A percentile compares a stretch with the other conserved stretches of the same genome.
These are phyloP conservation scores for Neoboletus brunneissimus DNA, from an alignment of 768 basidiomycete genomes.

Conservation along the genomic window DNA sequence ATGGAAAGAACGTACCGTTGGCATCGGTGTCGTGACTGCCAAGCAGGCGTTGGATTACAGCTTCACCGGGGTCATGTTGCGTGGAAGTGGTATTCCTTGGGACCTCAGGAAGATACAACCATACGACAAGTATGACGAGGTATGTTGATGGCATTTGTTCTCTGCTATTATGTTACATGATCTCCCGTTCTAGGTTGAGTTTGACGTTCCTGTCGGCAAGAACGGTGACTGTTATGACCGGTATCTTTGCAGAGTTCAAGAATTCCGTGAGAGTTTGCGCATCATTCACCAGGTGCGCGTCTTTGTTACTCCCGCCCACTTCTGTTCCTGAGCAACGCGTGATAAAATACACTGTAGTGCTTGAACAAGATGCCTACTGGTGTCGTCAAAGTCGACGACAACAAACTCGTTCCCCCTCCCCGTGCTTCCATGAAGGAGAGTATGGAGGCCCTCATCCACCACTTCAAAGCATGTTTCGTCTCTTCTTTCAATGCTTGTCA, in stretches of 20 bases:
- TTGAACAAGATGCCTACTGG: constrained; percentile 97
- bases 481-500: neutral
- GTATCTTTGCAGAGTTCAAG: constrained; percentile 95
- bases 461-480: constrained; percentile 73
- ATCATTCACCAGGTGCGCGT: constrained; percentile 73
- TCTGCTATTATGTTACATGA: neutral
- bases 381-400: constrained; percentile 91
- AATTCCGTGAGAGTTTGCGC: constrained; percentile 91
- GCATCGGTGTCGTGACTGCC: constrained; percentile 86
- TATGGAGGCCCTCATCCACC: constrained; percentile 97
- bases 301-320: neutral
- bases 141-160: constrained; percentile 27
- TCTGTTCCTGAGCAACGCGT: neutral
- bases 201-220: constrained; percentile 94
- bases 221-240: constrained; percentile 98
- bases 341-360: constrained; percentile 51
- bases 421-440: constrained; percentile 99
- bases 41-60: constrained; percentile 89
- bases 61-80: constrained; percentile 96
- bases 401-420: constrained; percentile 95
- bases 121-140: constrained; percentile 96
- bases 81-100: constrained; percentile 93
- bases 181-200: constrained; percentile 66
- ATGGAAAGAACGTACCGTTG: constrained; percentile 94
- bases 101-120: constrained; percentile 89